These are phyloP conservation scores for Pulveroboletus sp. DNA, from an alignment of 768 basidiomycete genomes.

Conservation along the genomic window DNA sequence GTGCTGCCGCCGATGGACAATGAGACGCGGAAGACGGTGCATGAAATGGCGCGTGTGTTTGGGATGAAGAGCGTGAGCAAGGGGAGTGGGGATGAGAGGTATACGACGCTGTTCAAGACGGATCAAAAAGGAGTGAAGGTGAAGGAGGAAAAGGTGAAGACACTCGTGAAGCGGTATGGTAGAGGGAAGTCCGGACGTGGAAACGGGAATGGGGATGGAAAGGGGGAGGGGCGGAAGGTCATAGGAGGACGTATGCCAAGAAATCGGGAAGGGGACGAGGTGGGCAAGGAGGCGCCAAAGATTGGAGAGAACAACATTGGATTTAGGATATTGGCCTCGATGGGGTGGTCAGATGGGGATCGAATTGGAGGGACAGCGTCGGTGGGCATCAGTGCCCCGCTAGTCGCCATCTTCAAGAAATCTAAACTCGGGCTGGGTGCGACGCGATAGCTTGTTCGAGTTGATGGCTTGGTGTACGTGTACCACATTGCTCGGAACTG, in stretches of 20 bases:
- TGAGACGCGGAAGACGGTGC: constrained; percentile 63
- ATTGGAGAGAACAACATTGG: constrained; percentile 79
- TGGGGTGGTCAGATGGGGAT: constrained; percentile 89
- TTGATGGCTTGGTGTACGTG: not conserved
- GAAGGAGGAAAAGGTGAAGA: constrained; percentile 58
- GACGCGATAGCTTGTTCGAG: not conserved
- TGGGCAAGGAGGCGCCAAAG: constrained; percentile 84
- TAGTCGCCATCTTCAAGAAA: constrained; percentile 81
- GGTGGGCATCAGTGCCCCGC: constrained; percentile 66
- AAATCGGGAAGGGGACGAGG: constrained; percentile 80
- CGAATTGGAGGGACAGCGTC: constrained; percentile 57
- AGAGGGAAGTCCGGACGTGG: not conserved
- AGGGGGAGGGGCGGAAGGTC: not conserved
- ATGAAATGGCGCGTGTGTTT: constrained; percentile 78
- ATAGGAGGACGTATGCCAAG: constrained; percentile 34
- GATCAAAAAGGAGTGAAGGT: constrained; percentile 55
- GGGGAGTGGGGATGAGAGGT: constrained; percentile 62
- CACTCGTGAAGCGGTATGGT: constrained; percentile 35
- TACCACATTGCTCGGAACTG: not conserved
- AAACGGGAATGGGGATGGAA: not conserved
- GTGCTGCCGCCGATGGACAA: constrained; percentile 76
- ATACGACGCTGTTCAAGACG: constrained; percentile 74
- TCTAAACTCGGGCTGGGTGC: constrained; percentile 85
- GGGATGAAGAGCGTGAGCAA: constrained; percentile 73
- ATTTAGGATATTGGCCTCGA: constrained; percentile 78